Evolutionary conservation across 441 rosid species (phyloP).

Genomic region (Francoa sonchifolia): DNA sequence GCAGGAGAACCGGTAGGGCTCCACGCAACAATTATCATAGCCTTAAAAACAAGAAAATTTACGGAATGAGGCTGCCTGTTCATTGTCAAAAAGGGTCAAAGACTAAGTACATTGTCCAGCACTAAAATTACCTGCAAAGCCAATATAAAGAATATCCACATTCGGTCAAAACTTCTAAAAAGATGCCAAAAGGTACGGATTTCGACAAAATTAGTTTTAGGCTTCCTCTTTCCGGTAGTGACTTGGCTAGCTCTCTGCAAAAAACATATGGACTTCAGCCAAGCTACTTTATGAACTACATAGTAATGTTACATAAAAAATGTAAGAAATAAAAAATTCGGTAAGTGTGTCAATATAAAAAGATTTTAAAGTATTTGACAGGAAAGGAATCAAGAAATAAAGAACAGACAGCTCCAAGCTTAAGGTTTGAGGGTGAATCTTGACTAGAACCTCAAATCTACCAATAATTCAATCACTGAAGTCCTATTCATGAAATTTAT

Average conservation of each 20-base stretch:
- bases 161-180: conserved; percentile 83
- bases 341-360: not conserved
- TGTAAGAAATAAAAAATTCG: not conserved
- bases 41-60: conserved; percentile 35
- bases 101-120: conserved; percentile 15
- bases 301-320: too few species aligned
- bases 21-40: conserved; percentile 94
- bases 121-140: conserved; percentile 60
- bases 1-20: conserved; percentile 56
- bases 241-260: conserved; percentile 52
- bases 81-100: conserved; percentile 9
- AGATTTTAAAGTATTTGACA: too few species aligned
- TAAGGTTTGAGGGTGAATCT: too few species aligned
- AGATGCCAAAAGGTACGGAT: conserved; percentile 96
- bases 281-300: too few species aligned
- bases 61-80: conserved; percentile 8
- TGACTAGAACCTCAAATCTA: too few species aligned
- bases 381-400: too few species aligned
- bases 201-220: conserved; percentile 97
- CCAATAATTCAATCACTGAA: too few species aligned
- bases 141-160: conserved; percentile 92
- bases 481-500: too few species aligned
- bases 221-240: conserved; percentile 44
- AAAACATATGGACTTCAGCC: conserved; percentile 6
- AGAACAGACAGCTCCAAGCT: not conserved